Evolutionary conservation across 768 basidiomycete species (phyloP).

Genomic region (Auricularia auricula-judae): DNA sequence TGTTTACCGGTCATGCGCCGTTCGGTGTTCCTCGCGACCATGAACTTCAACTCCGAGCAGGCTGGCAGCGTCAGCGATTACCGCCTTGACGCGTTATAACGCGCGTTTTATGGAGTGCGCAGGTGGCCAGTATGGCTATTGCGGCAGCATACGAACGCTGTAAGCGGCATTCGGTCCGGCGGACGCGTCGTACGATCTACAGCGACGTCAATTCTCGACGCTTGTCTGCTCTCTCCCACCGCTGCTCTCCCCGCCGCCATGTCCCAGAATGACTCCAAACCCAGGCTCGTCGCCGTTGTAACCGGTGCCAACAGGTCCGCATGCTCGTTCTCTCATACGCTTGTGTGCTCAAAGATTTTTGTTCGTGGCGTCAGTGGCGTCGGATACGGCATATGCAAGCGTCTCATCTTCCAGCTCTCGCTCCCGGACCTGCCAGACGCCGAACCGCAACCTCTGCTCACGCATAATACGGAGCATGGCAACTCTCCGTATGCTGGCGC

Average conservation of each 20-base stretch:
- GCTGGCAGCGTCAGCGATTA: no score
- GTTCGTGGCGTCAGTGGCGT: constrained; percentile 44
- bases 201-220: no score
- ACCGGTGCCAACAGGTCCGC: constrained; percentile 62
- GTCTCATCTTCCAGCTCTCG: constrained; percentile 62
- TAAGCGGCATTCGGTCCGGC: no score
- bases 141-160: no score
- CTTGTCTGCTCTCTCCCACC: no score
- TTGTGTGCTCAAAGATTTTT: neutral
- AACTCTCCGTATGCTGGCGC: constrained; percentile 7
- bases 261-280: neutral
- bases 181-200: no score
- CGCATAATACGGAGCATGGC: constrained; percentile 8
- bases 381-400: constrained; percentile 74
- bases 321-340: neutral
- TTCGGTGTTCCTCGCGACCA: no score
- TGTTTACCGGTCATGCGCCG: no score
- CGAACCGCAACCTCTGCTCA: constrained; percentile 19
- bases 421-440: constrained; percentile 39
- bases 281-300: constrained; percentile 44
- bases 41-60: no score
- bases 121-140: no score
- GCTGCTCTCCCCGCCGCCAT: neutral
- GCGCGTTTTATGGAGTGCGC: no score
- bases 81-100: no score